Evolutionary conservation across 208 protist species (phyloP).

Genomic region (Acanthamoeba triangularis): DNA sequence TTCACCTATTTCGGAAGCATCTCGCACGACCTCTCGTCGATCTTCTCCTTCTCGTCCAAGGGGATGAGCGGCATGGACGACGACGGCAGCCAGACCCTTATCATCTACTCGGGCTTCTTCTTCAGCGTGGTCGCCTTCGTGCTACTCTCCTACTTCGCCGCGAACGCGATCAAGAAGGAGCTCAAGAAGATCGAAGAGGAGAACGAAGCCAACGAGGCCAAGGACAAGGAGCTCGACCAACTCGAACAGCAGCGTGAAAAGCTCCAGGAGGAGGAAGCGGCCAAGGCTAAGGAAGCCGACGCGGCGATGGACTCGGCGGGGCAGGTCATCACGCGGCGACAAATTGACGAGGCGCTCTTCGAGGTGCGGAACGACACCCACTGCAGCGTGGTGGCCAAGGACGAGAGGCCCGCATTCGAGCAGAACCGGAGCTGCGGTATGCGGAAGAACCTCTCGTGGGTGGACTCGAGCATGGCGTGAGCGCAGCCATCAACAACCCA

Average conservation of each 20-base stretch:
- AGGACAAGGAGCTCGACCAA: slow-evolving; percentile 14
- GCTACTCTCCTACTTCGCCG: slow-evolving; percentile 44
- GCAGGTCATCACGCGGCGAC: neutral
- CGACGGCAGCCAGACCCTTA: neutral
- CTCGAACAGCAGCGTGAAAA: neutral
- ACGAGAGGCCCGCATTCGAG: neutral
- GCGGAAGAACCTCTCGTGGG: slow-evolving; percentile 59
- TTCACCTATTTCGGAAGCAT: slow-evolving; percentile 52
- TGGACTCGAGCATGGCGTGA: slow-evolving; percentile 59
- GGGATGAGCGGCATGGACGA: slow-evolving; percentile 16
- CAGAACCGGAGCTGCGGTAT: slow-evolving; percentile 64
- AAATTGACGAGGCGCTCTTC: slow-evolving; percentile 1
- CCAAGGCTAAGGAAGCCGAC: neutral
- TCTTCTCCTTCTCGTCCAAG: slow-evolving; percentile 50
- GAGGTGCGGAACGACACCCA: neutral
- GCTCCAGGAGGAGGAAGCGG: neutral
- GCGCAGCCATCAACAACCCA: neutral
- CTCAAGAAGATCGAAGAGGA: slow-evolving; percentile 62
- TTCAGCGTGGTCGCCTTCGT: slow-evolving; percentile 32
- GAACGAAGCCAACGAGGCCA: neutral
- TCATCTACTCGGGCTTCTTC: slow-evolving; percentile 47
- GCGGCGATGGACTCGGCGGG: neutral
- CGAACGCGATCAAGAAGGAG: slow-evolving; percentile 59
- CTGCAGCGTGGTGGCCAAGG: neutral
- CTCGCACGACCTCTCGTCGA: slow-evolving; percentile 42